Base-by-base conservation (phyloP, 495 filamentous ascomycete species). In the Geopyxis carbonaria region DNA sequence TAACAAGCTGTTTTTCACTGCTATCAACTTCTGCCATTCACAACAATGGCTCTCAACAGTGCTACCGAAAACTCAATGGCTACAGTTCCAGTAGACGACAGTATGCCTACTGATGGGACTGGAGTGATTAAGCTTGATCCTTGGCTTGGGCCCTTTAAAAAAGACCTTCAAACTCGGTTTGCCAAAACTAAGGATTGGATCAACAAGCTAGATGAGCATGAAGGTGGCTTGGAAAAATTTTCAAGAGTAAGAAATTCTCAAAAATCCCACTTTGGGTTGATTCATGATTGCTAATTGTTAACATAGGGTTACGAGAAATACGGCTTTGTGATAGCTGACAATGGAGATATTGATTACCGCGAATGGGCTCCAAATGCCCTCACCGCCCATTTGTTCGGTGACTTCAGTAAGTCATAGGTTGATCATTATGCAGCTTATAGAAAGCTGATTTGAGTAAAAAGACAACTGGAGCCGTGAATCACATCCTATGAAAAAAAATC, bases 291-390 rank as follows among this genome's bases (percentile, higher is more conserved):
- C 15, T 22, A 14, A 11, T 29, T 11, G 11, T 45, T 33, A 14
- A 27, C 31, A 48, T 51, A 86, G 78, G 87, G 89, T 22, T 79
- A 74, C 41, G 85, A 95, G 56, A 73, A 61, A 39, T 93, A 78
- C 57, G 89, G 89, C 34, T 67, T 97, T 57, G 78, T 78, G 52
- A 72, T 80, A 38, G 65, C 72, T 46, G 65, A 74, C 8, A 77
- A 93, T 50, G 76, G 80, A 48, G 82, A 86, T 57, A 83, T 97
- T 48, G 67, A 63, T 31, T 97, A 97, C 61, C 72, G 80, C 47
- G 89, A 97, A 72, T 97, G 89, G 89, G 89, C 89, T 1, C 87
- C 89, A 34, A 87, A 81, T 63, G 86, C 82, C 36, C 59, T 72
- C 15, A 60, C 76, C 48, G 89, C 89, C 14, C 76, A 77, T 44